Conservation (phyloP, 495 filamentous ascomycete species). For the Chaetomium tenue region DNA sequence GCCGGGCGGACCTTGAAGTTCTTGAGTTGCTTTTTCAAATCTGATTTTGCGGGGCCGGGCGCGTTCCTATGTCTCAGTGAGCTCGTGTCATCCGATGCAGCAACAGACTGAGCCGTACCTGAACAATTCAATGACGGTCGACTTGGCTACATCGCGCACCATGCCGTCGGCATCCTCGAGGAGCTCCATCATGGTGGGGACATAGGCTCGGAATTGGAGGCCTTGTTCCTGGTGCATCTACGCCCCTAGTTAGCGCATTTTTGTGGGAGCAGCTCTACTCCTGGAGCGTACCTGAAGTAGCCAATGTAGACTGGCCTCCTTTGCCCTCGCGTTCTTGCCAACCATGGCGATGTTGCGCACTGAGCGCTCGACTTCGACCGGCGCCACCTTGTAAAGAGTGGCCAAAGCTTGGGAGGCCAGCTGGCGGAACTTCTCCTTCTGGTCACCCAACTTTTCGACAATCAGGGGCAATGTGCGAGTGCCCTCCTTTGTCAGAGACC, state of each 20-base stretch:
- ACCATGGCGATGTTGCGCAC: conserved; percentile 75
- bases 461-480: conserved; percentile 67
- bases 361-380: conserved; percentile 70
- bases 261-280: not conserved
- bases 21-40: conserved; percentile 78
- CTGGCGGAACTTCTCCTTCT: conserved; percentile 73
- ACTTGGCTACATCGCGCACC: conserved; percentile 81
- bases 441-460: conserved; percentile 83
- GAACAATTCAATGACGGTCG: conserved; percentile 80
- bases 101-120: conserved; percentile 47
- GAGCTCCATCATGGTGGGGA: conserved; percentile 75
- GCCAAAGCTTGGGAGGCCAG: conserved; percentile 69
- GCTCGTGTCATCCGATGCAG: not conserved
- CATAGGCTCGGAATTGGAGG: conserved; percentile 77
- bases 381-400: conserved; percentile 67
- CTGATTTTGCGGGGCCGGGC: conserved; percentile 77
- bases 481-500: conserved; percentile 62
- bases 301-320: conserved; percentile 82
- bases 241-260: conserved; percentile 22
- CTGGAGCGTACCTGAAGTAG: conserved; percentile 58
- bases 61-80: conserved; percentile 57
- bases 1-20: conserved; percentile 77
- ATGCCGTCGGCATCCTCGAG: conserved; percentile 85
- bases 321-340: conserved; percentile 76
- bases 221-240: conserved; percentile 76